A percentile compares a stretch with the other conserved stretches of the same genome.
These are phyloP conservation scores for Scleroderma bovista DNA, from an alignment of 768 basidiomycete species.

Conservation along the genomic window DNA sequence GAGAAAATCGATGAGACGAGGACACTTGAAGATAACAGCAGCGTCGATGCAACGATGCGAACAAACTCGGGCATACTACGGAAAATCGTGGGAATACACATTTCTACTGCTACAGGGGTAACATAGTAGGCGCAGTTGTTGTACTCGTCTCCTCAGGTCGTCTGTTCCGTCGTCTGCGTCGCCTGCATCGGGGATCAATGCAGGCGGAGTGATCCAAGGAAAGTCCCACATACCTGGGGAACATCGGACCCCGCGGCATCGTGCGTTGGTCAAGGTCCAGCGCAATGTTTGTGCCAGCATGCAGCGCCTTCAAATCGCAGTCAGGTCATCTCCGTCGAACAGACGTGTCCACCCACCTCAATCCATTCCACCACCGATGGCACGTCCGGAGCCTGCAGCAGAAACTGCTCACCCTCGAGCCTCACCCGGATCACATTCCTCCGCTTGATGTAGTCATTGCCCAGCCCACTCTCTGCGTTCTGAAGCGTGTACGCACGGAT, in stretches of 20 bases:
- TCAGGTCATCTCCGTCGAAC: background rate
- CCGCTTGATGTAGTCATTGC: conserved; percentile 91
- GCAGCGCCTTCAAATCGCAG: conserved; percentile 63
- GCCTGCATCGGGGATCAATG: conserved; percentile 8
- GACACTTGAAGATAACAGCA: conserved; percentile 29
- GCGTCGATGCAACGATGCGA: conserved; percentile 22
- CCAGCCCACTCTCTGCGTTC: conserved; percentile 88
- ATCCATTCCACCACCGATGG: conserved; percentile 91
- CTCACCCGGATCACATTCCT: conserved; percentile 91
- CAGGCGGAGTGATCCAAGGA: too few relatives aligned
- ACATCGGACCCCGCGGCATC: conserved; percentile 88
- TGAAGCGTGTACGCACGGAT: conserved; percentile 77
- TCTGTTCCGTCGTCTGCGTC: conserved; percentile 25
- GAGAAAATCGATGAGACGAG: conserved; percentile 30
- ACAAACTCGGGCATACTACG: conserved; percentile 23
- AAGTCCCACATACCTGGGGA: conserved; percentile 53
- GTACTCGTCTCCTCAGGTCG: conserved; percentile 10
- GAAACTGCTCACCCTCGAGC: conserved; percentile 93
- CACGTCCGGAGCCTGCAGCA: conserved; percentile 83
- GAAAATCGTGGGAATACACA: conserved; percentile 27
- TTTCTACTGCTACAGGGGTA: background rate
- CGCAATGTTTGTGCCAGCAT: conserved; percentile 88
- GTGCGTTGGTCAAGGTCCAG: conserved; percentile 86
- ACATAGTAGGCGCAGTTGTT: too few relatives aligned
- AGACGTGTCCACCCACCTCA: conserved; percentile 51